phyloP scores from a whole-genome alignment of 192 early-diverging fungal genomes.

The Backusella westeae region DNA sequence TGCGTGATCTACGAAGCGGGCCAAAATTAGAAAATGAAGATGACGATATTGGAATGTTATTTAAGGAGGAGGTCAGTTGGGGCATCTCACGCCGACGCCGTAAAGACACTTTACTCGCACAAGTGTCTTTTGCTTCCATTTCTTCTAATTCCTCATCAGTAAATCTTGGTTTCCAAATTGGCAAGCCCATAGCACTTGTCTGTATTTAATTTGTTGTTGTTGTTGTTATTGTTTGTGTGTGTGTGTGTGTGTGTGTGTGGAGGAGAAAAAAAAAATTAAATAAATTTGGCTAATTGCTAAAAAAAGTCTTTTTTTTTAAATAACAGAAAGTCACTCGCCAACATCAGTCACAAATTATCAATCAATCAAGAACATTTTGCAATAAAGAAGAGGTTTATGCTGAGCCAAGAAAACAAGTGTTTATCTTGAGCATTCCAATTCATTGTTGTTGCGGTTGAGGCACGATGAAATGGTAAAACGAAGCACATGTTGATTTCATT shows the following conservation, averaged over 20 bases:
- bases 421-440: no score
- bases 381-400: no score
- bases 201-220: background rate
- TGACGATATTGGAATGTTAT: background rate
- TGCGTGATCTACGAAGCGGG: background rate
- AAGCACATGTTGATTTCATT: background rate
- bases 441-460: background rate
- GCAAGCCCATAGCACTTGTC: slow-evolving; percentile 11
- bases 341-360: background rate
- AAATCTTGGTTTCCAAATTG: slow-evolving; percentile 19
- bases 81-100: background rate
- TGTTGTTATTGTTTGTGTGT: background rate
- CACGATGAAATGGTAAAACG: background rate
- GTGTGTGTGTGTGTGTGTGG: background rate
- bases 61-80: background rate
- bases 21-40: background rate
- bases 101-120: background rate
- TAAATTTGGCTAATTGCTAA: background rate
- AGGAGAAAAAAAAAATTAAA: background rate
- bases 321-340: background rate
- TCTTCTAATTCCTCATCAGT: slow-evolving; percentile 5
- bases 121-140: background rate
- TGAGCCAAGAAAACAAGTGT: no score
- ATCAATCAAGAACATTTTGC: background rate
- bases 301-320: background rate